Percentiles rank a stretch among this genome's conserved stretches.
Evolutionary conservation across 2,329 filamentous ascomycete genomes (phyloP).

Genomic region (Coniochaeta pulveracea): DNA sequence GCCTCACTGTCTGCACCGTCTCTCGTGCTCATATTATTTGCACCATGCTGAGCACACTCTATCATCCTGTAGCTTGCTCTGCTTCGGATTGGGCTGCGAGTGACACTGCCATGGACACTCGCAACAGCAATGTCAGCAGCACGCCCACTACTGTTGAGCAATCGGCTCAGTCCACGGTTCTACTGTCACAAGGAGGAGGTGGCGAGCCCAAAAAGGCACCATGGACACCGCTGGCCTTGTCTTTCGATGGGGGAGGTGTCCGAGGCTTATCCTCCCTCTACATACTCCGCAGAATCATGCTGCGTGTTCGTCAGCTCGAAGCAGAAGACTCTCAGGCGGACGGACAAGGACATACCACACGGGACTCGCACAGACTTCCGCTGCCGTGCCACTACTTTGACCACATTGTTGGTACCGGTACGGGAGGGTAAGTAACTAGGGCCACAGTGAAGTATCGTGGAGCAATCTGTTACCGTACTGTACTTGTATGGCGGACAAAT

Average conservation of each 20-base stretch:
- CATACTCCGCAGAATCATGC: slow-evolving; percentile 4
- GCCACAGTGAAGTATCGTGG: neutral
- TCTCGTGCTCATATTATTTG: no score
- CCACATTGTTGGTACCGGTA: slow-evolving; percentile 15
- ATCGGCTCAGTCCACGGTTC: neutral
- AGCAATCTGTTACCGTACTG: no score
- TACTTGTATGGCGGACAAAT: no score
- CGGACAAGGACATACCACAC: neutral
- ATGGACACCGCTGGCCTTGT: neutral
- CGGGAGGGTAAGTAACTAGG: slow-evolving; percentile 10
- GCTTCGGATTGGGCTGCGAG: no score
- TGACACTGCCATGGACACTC: neutral
- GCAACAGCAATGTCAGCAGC: slow-evolving; percentile 1
- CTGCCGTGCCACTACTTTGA: slow-evolving; percentile 15
- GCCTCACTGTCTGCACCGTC: no score
- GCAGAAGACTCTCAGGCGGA: neutral
- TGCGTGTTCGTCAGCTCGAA: slow-evolving; percentile 3
- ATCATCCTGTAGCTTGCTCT: no score
- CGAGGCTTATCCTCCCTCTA: slow-evolving; percentile 1
- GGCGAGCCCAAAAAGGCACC: neutral
- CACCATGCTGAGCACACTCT: no score
- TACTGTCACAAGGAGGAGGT: neutral
- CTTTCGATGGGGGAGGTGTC: slow-evolving; percentile 1
- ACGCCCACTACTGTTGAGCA: neutral
- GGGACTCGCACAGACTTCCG: slow-evolving; percentile 6